phyloP scores from a whole-genome alignment of 2,329 filamentous ascomycete genomes.

The Fusarium neocosmosporiellum region DNA sequence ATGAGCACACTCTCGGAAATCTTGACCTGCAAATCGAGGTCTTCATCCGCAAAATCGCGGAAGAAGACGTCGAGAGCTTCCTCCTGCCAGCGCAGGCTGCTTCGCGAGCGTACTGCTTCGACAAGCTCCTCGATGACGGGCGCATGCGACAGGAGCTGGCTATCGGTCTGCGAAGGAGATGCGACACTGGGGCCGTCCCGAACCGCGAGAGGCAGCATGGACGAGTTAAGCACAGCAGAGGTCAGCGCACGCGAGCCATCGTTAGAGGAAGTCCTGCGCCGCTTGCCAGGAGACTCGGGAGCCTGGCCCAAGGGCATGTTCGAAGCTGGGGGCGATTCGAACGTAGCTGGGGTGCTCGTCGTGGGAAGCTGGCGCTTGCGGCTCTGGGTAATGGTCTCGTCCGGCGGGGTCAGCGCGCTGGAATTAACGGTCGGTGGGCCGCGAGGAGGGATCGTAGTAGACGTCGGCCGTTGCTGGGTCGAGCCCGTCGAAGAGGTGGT shows the following conservation, averaged over 20 bases:
- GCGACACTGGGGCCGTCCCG: conserved; percentile 29
- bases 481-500: conserved; percentile 39
- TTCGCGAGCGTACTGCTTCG: conserved; percentile 54
- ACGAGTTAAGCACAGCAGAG: conserved; percentile 43
- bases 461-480: conserved; percentile 42
- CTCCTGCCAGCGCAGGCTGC: conserved; percentile 64
- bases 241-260: conserved; percentile 42
- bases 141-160: conserved; percentile 27
- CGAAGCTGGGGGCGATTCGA: conserved; percentile 39
- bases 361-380: conserved; percentile 55
- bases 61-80: conserved; percentile 70
- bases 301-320: conserved; percentile 33
- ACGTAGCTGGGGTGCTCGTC: conserved; percentile 25
- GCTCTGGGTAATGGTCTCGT: conserved; percentile 58
- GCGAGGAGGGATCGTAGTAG: conserved; percentile 53
- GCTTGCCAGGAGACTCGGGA: conserved; percentile 49
- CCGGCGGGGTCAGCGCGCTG: conserved; percentile 65
- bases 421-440: conserved; percentile 51
- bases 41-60: conserved; percentile 66
- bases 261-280: conserved; percentile 47
- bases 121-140: conserved; percentile 53
- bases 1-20: conserved; percentile 68
- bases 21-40: conserved; percentile 68
- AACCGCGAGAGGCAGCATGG: conserved; percentile 39
- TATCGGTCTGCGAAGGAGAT: conserved; percentile 37